A percentile compares a stretch with the other conserved stretches of the same genome.
phyloP scores from a whole-genome alignment of 345 rosid genomes.

The Gossypium sturtianum region DNA sequence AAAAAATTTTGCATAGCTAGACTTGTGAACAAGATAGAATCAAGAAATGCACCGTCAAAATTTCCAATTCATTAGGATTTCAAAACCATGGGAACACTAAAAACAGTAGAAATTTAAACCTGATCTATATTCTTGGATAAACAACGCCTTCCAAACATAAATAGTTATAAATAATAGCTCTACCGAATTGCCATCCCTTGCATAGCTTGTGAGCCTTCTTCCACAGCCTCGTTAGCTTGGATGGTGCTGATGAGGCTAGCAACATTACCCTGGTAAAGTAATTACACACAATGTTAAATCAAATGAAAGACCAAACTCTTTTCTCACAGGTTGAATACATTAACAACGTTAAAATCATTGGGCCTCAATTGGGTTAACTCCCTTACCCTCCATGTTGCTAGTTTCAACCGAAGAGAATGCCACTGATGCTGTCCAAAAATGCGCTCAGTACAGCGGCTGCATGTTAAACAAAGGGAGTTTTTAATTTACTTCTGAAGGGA shows the following conservation, averaged over 20 bases:
- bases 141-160: constrained; percentile 7
- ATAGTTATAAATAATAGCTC: neutral
- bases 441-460: constrained; percentile 72
- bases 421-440: constrained; percentile 69
- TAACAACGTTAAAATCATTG: neutral
- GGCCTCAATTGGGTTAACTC: neutral
- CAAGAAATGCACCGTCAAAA: constrained; percentile 13
- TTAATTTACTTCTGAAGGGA: neutral
- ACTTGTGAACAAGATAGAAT: neutral
- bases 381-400: constrained; percentile 73
- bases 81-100: neutral
- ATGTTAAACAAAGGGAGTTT: constrained; percentile 5
- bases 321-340: neutral
- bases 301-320: neutral
- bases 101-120: neutral
- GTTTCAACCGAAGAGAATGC: constrained; percentile 59
- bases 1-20: too few relatives aligned
- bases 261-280: constrained; percentile 57
- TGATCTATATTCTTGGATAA: neutral
- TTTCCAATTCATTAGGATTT: constrained; percentile 8
- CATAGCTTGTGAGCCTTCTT: constrained; percentile 65
- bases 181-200: constrained; percentile 66
- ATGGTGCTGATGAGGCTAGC: constrained; percentile 65
- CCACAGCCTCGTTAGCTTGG: constrained; percentile 76
- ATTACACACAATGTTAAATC: neutral